Percentiles rank a stretch among this genome's conserved stretches.
These are phyloP conservation scores for Globisporangium megalacanthum DNA, from an alignment of 352 stramenopile species.

Conservation along the genomic window DNA sequence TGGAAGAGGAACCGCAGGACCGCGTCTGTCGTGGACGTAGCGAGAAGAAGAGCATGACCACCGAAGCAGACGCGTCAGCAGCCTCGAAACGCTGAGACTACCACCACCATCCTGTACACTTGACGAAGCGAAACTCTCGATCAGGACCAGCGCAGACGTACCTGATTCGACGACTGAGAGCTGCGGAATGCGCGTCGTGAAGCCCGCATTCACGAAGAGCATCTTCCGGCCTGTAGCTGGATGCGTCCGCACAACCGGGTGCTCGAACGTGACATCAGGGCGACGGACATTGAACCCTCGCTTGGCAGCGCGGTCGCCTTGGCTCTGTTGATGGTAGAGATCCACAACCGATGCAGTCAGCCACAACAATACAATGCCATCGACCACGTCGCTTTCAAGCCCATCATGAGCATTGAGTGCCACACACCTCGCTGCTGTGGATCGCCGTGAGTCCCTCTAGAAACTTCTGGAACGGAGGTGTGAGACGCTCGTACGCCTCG, in stretches of 20 bases:
- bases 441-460: constrained; percentile 33
- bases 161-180: constrained; percentile 34
- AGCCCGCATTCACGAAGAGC: constrained; percentile 31
- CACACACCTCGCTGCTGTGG: constrained; percentile 29
- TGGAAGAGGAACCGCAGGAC: constrained; percentile 16
- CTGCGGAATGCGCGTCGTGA: constrained; percentile 32
- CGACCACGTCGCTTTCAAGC: no score
- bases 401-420: no score
- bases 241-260: constrained; percentile 37
- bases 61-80: neutral
- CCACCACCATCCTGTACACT: no score
- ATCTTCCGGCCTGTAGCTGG: constrained; percentile 29
- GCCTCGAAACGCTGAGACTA: no score
- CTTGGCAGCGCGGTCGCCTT: constrained; percentile 21
- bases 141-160: constrained; percentile 1
- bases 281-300: constrained; percentile 26
- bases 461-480: constrained; percentile 29
- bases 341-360: no score
- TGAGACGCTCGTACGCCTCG: constrained; percentile 40
- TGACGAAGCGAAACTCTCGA: no score
- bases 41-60: neutral
- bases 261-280: constrained; percentile 26
- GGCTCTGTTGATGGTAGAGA: constrained; percentile 2
- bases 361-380: neutral
- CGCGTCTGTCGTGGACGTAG: neutral